Evolutionary conservation across 345 rosid species (phyloP).

Genomic region (Geranium brycei): DNA sequence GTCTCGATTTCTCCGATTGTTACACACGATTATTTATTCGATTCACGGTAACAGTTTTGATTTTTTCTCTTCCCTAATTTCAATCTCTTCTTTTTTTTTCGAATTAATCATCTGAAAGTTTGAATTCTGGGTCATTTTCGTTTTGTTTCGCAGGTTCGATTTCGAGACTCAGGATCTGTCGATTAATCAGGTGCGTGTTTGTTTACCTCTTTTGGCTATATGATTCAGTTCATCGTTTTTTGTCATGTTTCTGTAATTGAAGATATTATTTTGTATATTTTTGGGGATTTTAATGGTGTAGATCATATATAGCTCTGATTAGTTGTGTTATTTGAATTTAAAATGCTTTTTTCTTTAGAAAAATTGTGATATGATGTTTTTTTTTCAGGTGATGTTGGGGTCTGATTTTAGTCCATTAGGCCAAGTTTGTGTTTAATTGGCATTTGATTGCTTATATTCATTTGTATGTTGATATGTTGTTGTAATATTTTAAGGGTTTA

Average conservation of each 20-base stretch:
- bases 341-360: not conserved
- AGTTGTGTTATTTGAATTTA: not conserved
- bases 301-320: too few relatives aligned
- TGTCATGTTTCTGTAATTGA: too few relatives aligned
- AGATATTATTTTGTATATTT: too few relatives aligned
- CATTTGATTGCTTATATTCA: not conserved
- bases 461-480: not conserved
- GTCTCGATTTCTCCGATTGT: slow-evolving; percentile 4
- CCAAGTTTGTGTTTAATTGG: too few relatives aligned
- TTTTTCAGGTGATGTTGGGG: too few relatives aligned
- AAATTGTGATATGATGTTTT: too few relatives aligned
- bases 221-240: not conserved
- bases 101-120: not conserved
- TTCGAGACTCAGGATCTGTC: slow-evolving; percentile 13
- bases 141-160: slow-evolving; percentile 10
- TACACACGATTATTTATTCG: not conserved
- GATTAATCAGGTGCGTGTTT: slow-evolving; percentile 9
- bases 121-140: not conserved
- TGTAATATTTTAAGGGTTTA: not conserved
- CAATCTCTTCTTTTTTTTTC: not conserved
- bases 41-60: not conserved
- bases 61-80: not conserved
- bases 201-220: not conserved
- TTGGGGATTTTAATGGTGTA: too few relatives aligned
- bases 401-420: too few relatives aligned